Percentiles rank a stretch among this genome's conserved stretches.
Evolutionary conservation across 768 basidiomycete species (phyloP).

Genomic region (Boletus tomentosulus): DNA sequence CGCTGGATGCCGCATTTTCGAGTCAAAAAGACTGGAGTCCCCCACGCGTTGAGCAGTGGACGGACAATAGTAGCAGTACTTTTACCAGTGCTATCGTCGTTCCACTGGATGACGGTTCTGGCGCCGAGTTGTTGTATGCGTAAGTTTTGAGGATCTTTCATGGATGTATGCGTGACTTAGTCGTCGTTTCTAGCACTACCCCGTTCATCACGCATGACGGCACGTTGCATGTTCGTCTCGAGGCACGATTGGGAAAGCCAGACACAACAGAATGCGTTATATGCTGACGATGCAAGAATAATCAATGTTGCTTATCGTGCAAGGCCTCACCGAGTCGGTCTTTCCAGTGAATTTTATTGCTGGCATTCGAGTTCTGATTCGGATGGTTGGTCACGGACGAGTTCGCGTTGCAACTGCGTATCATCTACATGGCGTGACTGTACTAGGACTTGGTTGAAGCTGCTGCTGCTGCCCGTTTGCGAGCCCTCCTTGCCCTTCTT

Average conservation of each 20-base stretch:
- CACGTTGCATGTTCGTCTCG: conserved; percentile 41
- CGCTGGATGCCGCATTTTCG: conserved; percentile 4
- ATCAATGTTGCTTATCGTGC: not conserved
- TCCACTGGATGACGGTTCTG: conserved; percentile 36
- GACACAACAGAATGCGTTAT: conserved; percentile 41
- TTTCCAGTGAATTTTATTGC: not conserved
- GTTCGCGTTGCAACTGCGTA: not conserved
- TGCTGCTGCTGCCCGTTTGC: conserved; percentile 5
- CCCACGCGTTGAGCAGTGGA: conserved; percentile 10
- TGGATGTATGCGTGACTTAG: not conserved
- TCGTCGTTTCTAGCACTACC: conserved; percentile 32
- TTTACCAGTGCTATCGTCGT: conserved; percentile 34
- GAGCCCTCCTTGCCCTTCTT: conserved; percentile 13
- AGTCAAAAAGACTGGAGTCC: conserved; percentile 8
- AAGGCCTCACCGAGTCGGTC: no score
- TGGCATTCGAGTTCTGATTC: not conserved
- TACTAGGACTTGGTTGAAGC: conserved; percentile 2
- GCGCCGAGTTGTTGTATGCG: conserved; percentile 50
- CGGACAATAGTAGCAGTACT: not conserved
- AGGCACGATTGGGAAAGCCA: conserved; percentile 41
- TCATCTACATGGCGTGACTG: conserved; percentile 1
- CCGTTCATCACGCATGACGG: conserved; percentile 46
- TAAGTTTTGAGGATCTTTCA: conserved; percentile 29
- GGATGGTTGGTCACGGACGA: not conserved
- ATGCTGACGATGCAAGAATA: conserved; percentile 26